Evolutionary conservation across 805 yeast genomes (phyloP).

Genomic region (Cyberlindnera maclurae): DNA sequence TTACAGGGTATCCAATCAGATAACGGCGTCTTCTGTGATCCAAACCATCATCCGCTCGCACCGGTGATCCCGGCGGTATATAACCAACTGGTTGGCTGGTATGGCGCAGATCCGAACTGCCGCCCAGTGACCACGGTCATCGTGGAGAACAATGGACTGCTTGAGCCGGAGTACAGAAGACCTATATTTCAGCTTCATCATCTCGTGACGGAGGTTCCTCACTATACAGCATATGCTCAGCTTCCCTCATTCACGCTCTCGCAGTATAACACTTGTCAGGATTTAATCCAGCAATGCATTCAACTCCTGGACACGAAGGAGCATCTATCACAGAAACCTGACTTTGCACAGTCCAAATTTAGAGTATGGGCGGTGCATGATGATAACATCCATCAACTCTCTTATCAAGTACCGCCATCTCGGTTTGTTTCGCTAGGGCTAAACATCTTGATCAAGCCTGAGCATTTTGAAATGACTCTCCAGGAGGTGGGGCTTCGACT

Average conservation of each 20-base stretch:
- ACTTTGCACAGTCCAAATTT: conserved; percentile 8
- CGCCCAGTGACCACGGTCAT: conserved; percentile 31
- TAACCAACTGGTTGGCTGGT: conserved; percentile 41
- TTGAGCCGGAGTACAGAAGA: conserved; percentile 29
- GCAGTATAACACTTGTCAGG: conserved; percentile 20
- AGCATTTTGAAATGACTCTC: conserved; percentile 12
- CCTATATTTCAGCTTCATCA: conserved; percentile 32
- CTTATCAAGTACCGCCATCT: conserved; percentile 21
- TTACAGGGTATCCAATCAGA: conserved; percentile 37
- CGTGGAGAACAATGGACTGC: conserved; percentile 22
- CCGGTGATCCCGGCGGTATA: conserved; percentile 40
- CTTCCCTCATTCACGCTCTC: conserved; percentile 29
- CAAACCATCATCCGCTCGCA: conserved; percentile 23
- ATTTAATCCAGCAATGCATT: conserved; percentile 14
- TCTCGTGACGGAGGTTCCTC: conserved; percentile 15
- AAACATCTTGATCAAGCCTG: conserved; percentile 21
- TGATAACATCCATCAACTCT: conserved; percentile 7
- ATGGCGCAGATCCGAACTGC: conserved; percentile 39
- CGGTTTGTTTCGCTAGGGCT: conserved; percentile 22
- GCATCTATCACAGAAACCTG: conserved; percentile 2
- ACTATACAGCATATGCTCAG: conserved; percentile 14
- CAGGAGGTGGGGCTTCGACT: conserved; percentile 16
- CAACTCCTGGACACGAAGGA: conserved; percentile 11
- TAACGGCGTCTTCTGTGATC: conserved; percentile 36
- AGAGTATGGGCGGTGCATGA: conserved; percentile 20